Conservation (phyloP, 2,329 filamentous ascomycete species). For the Daldinia sp. region DNA sequence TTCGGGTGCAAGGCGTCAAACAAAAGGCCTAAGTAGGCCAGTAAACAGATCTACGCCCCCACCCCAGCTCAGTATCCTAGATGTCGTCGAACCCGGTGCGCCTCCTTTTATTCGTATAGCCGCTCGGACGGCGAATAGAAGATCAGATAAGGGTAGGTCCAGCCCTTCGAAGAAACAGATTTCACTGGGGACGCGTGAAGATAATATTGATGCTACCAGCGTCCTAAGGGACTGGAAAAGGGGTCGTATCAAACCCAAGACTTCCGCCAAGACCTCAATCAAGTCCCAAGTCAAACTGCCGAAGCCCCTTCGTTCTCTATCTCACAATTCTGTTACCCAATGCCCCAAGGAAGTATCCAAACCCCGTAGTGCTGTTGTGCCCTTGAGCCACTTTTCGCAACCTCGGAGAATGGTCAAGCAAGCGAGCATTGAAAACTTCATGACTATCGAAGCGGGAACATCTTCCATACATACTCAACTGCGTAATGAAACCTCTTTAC, state of each 20-base stretch:
- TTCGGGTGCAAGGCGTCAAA: constrained; percentile 19
- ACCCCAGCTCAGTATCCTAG: constrained; percentile 71
- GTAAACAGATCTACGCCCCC: constrained; percentile 44
- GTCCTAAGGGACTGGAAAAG: constrained; percentile 67
- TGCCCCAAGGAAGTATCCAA: constrained; percentile 21
- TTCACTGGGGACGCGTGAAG: constrained; percentile 69
- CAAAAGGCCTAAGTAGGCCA: constrained; percentile 28
- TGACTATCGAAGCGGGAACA: constrained; percentile 42
- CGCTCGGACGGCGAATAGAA: constrained; percentile 66
- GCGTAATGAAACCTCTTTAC: not conserved
- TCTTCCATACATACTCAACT: constrained; percentile 12
- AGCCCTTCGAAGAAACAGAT: constrained; percentile 69
- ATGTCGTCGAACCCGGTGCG: constrained; percentile 65
- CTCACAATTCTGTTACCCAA: constrained; percentile 37
- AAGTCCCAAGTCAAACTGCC: constrained; percentile 37
- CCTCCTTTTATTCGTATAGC: constrained; percentile 72
- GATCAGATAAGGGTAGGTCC: constrained; percentile 63
- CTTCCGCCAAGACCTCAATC: constrained; percentile 49
- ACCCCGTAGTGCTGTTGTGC: constrained; percentile 22
- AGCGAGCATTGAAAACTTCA: constrained; percentile 50
- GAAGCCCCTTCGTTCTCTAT: constrained; percentile 45
- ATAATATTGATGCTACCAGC: constrained; percentile 68
- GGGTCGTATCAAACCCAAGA: constrained; percentile 63
- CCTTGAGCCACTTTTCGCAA: constrained; percentile 46
- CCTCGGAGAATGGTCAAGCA: constrained; percentile 49